Conservation (phyloP, 148 eudicot genomes). For the Chenopodium berlandieri region DNA sequence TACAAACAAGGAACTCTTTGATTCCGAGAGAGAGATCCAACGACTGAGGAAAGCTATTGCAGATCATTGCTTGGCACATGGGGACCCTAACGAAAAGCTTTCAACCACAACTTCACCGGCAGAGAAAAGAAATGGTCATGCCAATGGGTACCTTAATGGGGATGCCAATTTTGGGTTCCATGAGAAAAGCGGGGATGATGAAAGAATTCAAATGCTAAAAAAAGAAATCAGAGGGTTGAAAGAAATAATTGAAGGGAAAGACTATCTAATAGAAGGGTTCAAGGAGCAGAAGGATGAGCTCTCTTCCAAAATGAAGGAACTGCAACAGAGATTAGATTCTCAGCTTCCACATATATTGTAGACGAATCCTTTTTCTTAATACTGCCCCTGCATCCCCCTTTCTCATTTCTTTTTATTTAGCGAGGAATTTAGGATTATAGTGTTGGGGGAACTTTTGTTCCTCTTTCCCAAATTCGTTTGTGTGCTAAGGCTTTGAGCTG, state of each 20-base stretch:
- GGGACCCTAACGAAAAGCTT: constrained; percentile 41
- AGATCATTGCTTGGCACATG: constrained; percentile 70
- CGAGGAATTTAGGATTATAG: neutral
- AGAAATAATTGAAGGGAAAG: constrained; percentile 83
- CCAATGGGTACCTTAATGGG: constrained; percentile 56
- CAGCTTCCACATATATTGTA: constrained; percentile 89
- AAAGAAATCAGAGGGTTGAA: constrained; percentile 76
- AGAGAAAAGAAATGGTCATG: constrained; percentile 53
- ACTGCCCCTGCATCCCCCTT: neutral
- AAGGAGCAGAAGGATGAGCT: constrained; percentile 88
- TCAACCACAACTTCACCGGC: constrained; percentile 42
- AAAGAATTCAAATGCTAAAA: constrained; percentile 68
- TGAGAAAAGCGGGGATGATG: constrained; percentile 51
- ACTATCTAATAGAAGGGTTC: constrained; percentile 69
- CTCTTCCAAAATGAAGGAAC: constrained; percentile 71
- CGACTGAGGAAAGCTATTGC: constrained; percentile 89
- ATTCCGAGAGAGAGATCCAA: constrained; percentile 86
- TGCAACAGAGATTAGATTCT: constrained; percentile 84
- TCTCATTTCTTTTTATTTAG: neutral
- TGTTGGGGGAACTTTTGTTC: neutral
- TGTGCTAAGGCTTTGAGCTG: constrained; percentile 25
- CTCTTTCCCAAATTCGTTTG: constrained; percentile 11
- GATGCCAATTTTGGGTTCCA: constrained; percentile 38
- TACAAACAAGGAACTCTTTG: constrained; percentile 74
- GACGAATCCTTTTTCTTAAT: constrained; percentile 17